These are phyloP conservation scores for Malassezia sympodialis DNA, from an alignment of 1,284 basidiomycete species.

Conservation along the genomic window DNA sequence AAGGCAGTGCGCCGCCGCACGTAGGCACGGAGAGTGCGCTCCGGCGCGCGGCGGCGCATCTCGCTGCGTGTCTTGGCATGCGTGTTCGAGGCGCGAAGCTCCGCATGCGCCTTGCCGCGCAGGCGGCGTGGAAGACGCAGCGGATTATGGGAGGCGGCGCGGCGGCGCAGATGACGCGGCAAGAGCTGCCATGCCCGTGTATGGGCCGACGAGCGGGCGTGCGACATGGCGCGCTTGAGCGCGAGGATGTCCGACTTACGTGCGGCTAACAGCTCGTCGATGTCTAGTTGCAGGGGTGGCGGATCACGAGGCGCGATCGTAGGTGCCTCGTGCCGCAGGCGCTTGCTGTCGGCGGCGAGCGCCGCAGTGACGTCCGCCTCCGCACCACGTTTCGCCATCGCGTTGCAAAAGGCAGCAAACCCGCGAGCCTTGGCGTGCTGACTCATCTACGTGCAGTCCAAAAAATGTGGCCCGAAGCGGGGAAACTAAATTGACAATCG, in stretches of 20 bases:
- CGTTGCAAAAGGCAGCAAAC: background rate
- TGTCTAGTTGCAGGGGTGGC: background rate
- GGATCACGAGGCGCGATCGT: background rate
- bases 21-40: constrained; percentile 24
- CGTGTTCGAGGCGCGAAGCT: constrained; percentile 41
- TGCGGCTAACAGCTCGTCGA: constrained; percentile 11
- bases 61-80: constrained; percentile 25
- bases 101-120: constrained; percentile 32
- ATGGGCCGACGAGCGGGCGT: constrained; percentile 21
- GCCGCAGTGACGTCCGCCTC: background rate
- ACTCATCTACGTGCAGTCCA: background rate
- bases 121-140: constrained; percentile 37
- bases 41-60: constrained; percentile 25
- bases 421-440: background rate
- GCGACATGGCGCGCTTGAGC: constrained; percentile 14
- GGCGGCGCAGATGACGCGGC: constrained; percentile 33
- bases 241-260: constrained; percentile 15
- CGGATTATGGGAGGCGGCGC: constrained; percentile 45
- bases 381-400: constrained; percentile 1
- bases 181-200: constrained; percentile 46
- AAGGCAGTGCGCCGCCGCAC: constrained; percentile 24
- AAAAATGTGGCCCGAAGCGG: background rate
- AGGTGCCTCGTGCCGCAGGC: background rate
- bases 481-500: background rate
- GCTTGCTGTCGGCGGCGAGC: background rate